These are phyloP conservation scores for Chrysoporthe puriensis DNA, from an alignment of 2,329 filamentous ascomycete species.

Conservation along the genomic window DNA sequence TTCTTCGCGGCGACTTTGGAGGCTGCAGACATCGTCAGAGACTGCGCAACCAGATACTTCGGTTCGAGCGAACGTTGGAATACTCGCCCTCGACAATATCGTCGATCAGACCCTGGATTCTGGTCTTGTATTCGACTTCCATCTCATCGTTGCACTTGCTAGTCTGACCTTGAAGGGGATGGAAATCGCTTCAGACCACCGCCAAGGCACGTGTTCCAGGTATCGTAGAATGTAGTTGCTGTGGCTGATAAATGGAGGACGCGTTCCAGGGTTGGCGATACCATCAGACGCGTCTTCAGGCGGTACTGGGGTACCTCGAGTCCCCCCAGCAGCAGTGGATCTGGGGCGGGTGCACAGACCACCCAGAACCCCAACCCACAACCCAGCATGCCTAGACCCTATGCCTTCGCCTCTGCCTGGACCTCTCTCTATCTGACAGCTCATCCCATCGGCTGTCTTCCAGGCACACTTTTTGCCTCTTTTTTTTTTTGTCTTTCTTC, in stretches of 20 bases:
- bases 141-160: slow-evolving; percentile 1
- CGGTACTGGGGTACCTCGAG: background rate
- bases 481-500: too few relatives aligned
- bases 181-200: background rate
- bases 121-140: slow-evolving; percentile 24
- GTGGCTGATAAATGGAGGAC: background rate
- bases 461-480: too few relatives aligned
- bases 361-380: background rate
- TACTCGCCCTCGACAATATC: slow-evolving; percentile 42
- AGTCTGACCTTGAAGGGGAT: background rate
- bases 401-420: too few relatives aligned
- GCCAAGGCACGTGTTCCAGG: background rate
- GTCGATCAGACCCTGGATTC: slow-evolving; percentile 37
- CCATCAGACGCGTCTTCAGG: slow-evolving; percentile 22
- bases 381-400: too few relatives aligned
- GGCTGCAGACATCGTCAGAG: slow-evolving; percentile 43
- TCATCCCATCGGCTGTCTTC: too few relatives aligned
- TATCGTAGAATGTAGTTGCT: background rate
- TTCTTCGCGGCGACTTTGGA: slow-evolving; percentile 68
- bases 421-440: too few relatives aligned
- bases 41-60: background rate
- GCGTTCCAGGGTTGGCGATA: background rate
- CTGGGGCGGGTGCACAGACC: slow-evolving; percentile 11
- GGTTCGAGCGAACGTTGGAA: background rate
- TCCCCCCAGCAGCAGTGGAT: background rate